Evolutionary conservation across 2,329 filamentous ascomycete species (phyloP).

Genomic region (Colletotrichum eremochloae): DNA sequence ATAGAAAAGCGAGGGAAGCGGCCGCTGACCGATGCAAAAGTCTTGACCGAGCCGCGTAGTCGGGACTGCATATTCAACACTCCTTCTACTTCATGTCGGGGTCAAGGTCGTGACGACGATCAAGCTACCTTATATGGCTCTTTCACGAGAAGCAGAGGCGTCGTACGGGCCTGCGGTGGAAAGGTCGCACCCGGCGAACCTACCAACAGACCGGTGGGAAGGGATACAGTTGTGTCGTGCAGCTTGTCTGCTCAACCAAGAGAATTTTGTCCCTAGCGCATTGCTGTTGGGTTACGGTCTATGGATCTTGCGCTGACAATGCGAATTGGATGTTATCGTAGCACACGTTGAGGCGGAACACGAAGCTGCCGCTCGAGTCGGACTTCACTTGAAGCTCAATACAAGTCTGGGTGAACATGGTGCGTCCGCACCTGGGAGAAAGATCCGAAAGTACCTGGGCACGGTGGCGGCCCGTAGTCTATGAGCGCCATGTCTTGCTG

Average conservation of each 20-base stretch:
- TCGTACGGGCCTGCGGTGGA: conserved; percentile 39
- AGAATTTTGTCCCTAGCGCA: conserved; percentile 21
- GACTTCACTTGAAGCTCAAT: conserved; percentile 22
- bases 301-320: conserved; percentile 30
- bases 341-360: conserved; percentile 23
- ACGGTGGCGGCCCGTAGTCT: conserved; percentile 28
- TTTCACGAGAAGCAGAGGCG: conserved; percentile 30
- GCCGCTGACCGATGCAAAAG: conserved; percentile 15
- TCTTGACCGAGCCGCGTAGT: conserved; percentile 26
- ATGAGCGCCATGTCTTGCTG: conserved; percentile 39
- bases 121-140: conserved; percentile 20
- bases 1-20: conserved; percentile 15
- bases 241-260: conserved; percentile 18
- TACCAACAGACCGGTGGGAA: conserved; percentile 37
- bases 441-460: conserved; percentile 12
- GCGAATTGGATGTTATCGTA: conserved; percentile 32
- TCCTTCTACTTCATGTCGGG: conserved; percentile 14
- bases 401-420: conserved; percentile 11
- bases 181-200: conserved; percentile 41
- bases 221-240: conserved; percentile 36
- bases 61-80: conserved; percentile 21
- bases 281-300: conserved; percentile 35
- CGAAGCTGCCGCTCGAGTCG: conserved; percentile 26
- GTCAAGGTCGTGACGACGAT: conserved; percentile 27
- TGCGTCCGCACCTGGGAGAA: conserved; percentile 1